Conservation (phyloP, 2,329 filamentous ascomycete genomes). For the Diaporthe citrichinensis region DNA sequence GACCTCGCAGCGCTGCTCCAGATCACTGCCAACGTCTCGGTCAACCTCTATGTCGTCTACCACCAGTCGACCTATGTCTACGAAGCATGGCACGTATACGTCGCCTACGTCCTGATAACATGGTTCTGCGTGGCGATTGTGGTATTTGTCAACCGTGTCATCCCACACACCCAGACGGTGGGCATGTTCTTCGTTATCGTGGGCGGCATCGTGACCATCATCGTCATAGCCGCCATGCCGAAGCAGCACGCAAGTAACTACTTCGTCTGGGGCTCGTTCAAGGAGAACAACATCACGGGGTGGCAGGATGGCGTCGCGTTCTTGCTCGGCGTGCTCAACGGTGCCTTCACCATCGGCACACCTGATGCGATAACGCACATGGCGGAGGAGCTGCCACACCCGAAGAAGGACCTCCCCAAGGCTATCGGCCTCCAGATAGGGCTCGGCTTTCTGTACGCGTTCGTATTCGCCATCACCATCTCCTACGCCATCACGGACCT, state of each 20-base stretch:
- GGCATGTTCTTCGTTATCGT: conserved; percentile 69
- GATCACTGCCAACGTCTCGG: conserved; percentile 71
- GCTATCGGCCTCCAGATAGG: conserved; percentile 65
- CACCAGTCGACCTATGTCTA: conserved; percentile 65
- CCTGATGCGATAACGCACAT: conserved; percentile 75
- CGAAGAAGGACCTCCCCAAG: conserved; percentile 63
- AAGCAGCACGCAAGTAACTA: conserved; percentile 61
- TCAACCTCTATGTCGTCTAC: conserved; percentile 73
- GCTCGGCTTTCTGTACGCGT: conserved; percentile 62
- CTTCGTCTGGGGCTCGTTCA: conserved; percentile 67
- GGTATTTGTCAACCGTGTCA: conserved; percentile 68
- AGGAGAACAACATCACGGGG: conserved; percentile 64
- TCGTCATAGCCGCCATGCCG: conserved; percentile 69
- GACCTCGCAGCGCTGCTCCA: conserved; percentile 71
- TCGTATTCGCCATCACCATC: conserved; percentile 64
- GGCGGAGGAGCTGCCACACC: conserved; percentile 70
- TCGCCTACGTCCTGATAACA: conserved; percentile 69
- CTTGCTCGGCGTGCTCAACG: conserved; percentile 75
- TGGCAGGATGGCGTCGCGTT: conserved; percentile 74
- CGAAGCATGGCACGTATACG: conserved; percentile 71
- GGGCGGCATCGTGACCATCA: conserved; percentile 66
- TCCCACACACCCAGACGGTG: conserved; percentile 66
- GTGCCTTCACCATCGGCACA: conserved; percentile 76
- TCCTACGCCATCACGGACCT: conserved; percentile 71
- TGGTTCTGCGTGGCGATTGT: conserved; percentile 67